A percentile compares a stretch with the other conserved stretches of the same genome.
phyloP scores from a whole-genome alignment of 352 stramenopile species.

The Globisporangium orthogonon region DNA sequence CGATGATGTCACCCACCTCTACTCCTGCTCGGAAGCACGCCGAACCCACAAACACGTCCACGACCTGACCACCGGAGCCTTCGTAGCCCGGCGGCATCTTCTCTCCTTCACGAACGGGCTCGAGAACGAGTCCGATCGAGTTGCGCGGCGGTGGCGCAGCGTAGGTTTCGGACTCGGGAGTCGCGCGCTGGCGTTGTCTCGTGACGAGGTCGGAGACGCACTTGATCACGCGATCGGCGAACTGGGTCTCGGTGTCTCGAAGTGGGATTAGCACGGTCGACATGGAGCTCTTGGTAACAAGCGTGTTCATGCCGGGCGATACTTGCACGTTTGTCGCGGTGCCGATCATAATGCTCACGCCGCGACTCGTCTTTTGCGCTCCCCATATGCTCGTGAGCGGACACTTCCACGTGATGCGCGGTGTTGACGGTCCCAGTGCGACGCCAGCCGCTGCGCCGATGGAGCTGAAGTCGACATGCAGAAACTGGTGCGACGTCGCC shows the following conservation, averaged over 20 bases:
- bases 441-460: conserved; percentile 17
- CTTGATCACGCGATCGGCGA: conserved; percentile 30
- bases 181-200: conserved; percentile 28
- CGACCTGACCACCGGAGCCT: conserved; percentile 35
- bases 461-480: conserved; percentile 43
- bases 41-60: conserved; percentile 46
- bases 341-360: conserved; percentile 44
- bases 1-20: conserved; percentile 41
- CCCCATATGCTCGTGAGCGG: conserved; percentile 36
- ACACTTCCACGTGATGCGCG: conserved; percentile 42
- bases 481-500: conserved; percentile 67
- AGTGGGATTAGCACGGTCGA: conserved; percentile 38
- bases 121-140: conserved; percentile 45
- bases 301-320: conserved; percentile 11
- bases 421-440: conserved; percentile 12
- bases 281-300: conserved; percentile 44
- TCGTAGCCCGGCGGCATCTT: conserved; percentile 26
- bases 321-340: conserved; percentile 28
- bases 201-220: conserved; percentile 35
- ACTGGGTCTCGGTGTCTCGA: conserved; percentile 20
- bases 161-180: conserved; percentile 25
- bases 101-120: conserved; percentile 28
- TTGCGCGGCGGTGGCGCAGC: conserved; percentile 32
- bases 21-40: conserved; percentile 40
- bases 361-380: conserved; percentile 30